Base-by-base conservation (phyloP, 192 early-diverging fungal species). In the Gaertneriomyces semiglobifer region DNA sequence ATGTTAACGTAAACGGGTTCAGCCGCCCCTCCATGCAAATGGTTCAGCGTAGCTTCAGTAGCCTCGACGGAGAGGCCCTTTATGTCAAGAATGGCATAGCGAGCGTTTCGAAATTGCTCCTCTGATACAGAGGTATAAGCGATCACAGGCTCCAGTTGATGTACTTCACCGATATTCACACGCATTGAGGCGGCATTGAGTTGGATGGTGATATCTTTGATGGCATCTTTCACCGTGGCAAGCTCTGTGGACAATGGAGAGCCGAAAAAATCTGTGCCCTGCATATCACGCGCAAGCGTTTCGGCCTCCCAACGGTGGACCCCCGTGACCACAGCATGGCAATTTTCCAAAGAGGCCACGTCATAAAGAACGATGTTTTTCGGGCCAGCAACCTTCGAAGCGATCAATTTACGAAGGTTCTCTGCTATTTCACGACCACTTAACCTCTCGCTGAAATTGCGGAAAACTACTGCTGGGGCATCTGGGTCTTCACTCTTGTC, bases 381-480 rank as follows among this genome's bases (percentile, higher is more conserved):
- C 40, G 8, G 10, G 11, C 3, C 18, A 18, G 18, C 12, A 46
- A 54, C 43, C 45, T 70, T 62, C 6, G 51, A 6, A 33, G 16
- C 44, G 6, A 70, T 44, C 6, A 63, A 38, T 38, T 62, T 63
- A 45, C 19, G n/a, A 9, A 70, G 43, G 19, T 70, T 70, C 7
- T 70, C 68, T 10, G 18, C 10, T 18, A 70, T 70, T 54, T 70
- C 68, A 18, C 52, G 59, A 18, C 68, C 68, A 46, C 68, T 70
- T 16, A 70, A 20, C 11, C 60, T 14, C n/a, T 62, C 52, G 45
- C 68, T 70, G 53, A 70, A 70, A 46, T 70, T 63, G 12, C 53
- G 38, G 8, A 70, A n/a, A 4, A 70, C 51, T 9, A 70, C 60
- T 16, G 52, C 68, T 8, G 61, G 68, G 5, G 59, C 44, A 14